Base-by-base conservation (phyloP, 1,284 basidiomycete genomes). In the Rhodotorula sp. region DNA sequence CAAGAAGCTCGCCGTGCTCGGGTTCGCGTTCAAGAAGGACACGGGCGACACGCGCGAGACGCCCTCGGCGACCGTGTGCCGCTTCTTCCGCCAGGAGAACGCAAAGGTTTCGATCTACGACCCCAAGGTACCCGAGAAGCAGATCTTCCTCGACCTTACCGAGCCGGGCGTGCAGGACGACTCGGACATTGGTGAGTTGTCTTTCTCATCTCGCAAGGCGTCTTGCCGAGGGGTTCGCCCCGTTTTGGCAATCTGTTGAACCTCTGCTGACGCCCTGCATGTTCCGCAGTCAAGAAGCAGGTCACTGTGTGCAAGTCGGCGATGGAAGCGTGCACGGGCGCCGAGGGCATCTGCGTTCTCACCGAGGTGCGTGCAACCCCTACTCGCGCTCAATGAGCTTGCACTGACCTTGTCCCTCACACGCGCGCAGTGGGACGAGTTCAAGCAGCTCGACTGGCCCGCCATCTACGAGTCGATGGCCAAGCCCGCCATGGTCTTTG, bases 41-140 rank as follows among this genome's bases (percentile, higher is more conserved):
- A 97, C 94, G 34, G 94, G 94, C 76, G 94, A 97, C 82, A 97
- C 94, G 65, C 93, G 97, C 82, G 96, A 98, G 85, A 95, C 94
- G 15, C 90, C 96, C n/a, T 89, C 96, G 34, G 97, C 98, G 83
- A 91, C 92, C 32, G 88, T 99, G 76, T 90, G 95, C 84, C 89
- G 89, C 79, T 90, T 97, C 85, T 99, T 99, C 87, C 86, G 90
- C 77, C 87, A 89, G 60, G 96, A 99, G 85, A 89, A 88, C 75
- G 95, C 96, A 9, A 83, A 88, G 66, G 86, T 98, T 78, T 90
- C 88, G 70, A 86, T 98, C 77, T 98, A 95, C 84, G 96, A 99
- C 83, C 96, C 96, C 61, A 90, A 97, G 82, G 86, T 87, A 32
- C 83, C 83, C 58, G 82, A 84, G 76, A 79, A 78, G 67, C 84